A percentile compares a stretch with the other conserved stretches of the same genome.
Evolutionary conservation across 2,329 filamentous ascomycete species (phyloP).

Genomic region (Stachybotrys chartarum): DNA sequence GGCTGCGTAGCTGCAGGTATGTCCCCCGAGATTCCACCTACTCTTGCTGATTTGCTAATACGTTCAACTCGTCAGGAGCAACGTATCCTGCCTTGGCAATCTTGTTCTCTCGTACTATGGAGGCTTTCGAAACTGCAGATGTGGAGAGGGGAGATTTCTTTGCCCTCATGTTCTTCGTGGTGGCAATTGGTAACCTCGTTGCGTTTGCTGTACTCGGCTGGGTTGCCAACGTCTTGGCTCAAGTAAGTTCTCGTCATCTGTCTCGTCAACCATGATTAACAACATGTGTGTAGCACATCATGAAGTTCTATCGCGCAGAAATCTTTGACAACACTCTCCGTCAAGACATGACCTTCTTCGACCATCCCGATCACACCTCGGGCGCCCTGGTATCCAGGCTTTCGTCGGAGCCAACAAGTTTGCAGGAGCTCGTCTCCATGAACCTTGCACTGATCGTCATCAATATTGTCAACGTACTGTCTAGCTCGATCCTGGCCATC

Average conservation of each 20-base stretch:
- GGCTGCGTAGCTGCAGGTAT: slow-evolving; percentile 19
- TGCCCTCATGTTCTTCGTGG: slow-evolving; percentile 48
- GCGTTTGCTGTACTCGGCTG: slow-evolving; percentile 32
- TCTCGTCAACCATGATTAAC: not conserved
- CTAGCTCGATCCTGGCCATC: slow-evolving; percentile 37
- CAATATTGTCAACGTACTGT: slow-evolving; percentile 35
- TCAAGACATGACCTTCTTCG: slow-evolving; percentile 46
- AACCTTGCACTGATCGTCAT: slow-evolving; percentile 41
- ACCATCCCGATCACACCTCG: slow-evolving; percentile 26
- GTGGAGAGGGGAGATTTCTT: slow-evolving; percentile 40
- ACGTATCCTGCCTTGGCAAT: slow-evolving; percentile 33
- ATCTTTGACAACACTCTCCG: slow-evolving; percentile 44
- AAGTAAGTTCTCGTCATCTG: slow-evolving; percentile 14
- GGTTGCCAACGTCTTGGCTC: slow-evolving; percentile 26
- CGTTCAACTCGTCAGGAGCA: slow-evolving; percentile 15
- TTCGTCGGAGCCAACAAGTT: slow-evolving; percentile 32
- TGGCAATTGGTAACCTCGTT: slow-evolving; percentile 38
- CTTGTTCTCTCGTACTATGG: slow-evolving; percentile 31
- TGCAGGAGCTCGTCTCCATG: slow-evolving; percentile 43
- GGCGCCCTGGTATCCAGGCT: slow-evolving; percentile 30
- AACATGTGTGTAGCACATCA: slow-evolving; percentile 14
- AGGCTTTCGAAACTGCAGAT: slow-evolving; percentile 25
- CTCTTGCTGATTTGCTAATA: not conserved
- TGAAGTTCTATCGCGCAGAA: slow-evolving; percentile 27
- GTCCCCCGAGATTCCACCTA: not conserved